These are phyloP conservation scores for Acanthamoeba divionensis DNA, from an alignment of 208 protist genomes.

Conservation along the genomic window DNA sequence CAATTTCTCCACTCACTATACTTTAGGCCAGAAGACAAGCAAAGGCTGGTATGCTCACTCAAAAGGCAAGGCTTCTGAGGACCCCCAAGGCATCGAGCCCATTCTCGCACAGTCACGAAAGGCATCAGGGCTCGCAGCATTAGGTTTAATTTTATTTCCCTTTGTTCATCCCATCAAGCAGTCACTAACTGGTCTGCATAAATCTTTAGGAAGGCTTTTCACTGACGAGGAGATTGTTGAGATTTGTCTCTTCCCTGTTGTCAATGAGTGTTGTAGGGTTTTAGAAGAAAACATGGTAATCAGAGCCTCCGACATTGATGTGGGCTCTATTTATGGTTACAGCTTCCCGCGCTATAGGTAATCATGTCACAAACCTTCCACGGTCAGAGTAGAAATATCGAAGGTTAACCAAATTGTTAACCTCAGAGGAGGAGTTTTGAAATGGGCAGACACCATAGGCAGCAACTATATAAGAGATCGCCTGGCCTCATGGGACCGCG, in stretches of 20 bases:
- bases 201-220: neutral
- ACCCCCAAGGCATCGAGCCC: constrained; percentile 75
- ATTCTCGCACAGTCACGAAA: constrained; percentile 75
- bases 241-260: constrained; percentile 83
- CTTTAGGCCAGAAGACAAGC: neutral
- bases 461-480: neutral
- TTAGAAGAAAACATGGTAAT: constrained; percentile 81
- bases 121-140: constrained; percentile 70
- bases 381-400: neutral
- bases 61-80: constrained; percentile 63
- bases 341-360: constrained; percentile 79
- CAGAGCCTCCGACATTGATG: constrained; percentile 84
- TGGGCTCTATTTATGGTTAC: constrained; percentile 83
- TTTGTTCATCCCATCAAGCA: constrained; percentile 72
- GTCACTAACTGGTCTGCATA: neutral
- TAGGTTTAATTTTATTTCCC: neutral
- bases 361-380: neutral
- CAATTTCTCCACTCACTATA: neutral
- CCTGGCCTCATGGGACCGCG: neutral
- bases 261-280: constrained; percentile 88
- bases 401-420: neutral
- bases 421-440: neutral
- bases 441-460: constrained; percentile 12
- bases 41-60: neutral
- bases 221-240: constrained; percentile 84